These are phyloP conservation scores for Rhizomucor miehei DNA, from an alignment of 371 early-diverging fungal genomes.

Conservation along the genomic window DNA sequence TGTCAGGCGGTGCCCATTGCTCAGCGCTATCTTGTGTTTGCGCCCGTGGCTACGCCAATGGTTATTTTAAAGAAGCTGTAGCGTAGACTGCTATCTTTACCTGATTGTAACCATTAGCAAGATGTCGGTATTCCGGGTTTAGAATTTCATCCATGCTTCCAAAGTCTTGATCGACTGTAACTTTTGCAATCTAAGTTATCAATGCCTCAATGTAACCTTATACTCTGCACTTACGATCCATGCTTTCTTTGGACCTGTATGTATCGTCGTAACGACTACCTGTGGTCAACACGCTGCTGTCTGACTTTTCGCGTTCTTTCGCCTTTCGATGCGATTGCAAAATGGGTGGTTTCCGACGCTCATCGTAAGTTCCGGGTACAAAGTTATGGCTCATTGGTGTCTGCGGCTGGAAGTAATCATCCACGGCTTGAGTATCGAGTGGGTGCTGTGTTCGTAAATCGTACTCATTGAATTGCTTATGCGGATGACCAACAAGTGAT, in stretches of 20 bases:
- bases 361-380: slow-evolving; percentile 4
- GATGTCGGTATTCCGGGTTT: slow-evolving; percentile 21
- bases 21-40: slow-evolving; percentile 19
- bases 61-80: slow-evolving; percentile 6
- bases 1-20: slow-evolving; percentile 66
- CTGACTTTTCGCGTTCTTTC: slow-evolving; percentile 18
- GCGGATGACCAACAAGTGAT: slow-evolving; percentile 7
- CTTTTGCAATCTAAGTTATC: slow-evolving; percentile 4
- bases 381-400: background rate
- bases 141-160: slow-evolving; percentile 49
- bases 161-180: slow-evolving; percentile 42
- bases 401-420: slow-evolving; percentile 9
- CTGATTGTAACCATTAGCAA: slow-evolving; percentile 9
- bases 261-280: background rate
- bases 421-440: slow-evolving; percentile 9
- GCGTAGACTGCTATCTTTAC: slow-evolving; percentile 1
- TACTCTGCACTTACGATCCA: slow-evolving; percentile 12
- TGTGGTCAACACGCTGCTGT: background rate
- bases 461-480: slow-evolving; percentile 14
- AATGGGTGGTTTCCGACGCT: slow-evolving; percentile 15
- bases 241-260: slow-evolving; percentile 7
- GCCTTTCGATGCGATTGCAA: slow-evolving; percentile 8
- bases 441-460: slow-evolving; percentile 12
- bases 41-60: background rate
- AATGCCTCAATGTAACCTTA: background rate